These are phyloP conservation scores for Pythium sp. DNA, from an alignment of 352 stramenopile species.

Conservation along the genomic window DNA sequence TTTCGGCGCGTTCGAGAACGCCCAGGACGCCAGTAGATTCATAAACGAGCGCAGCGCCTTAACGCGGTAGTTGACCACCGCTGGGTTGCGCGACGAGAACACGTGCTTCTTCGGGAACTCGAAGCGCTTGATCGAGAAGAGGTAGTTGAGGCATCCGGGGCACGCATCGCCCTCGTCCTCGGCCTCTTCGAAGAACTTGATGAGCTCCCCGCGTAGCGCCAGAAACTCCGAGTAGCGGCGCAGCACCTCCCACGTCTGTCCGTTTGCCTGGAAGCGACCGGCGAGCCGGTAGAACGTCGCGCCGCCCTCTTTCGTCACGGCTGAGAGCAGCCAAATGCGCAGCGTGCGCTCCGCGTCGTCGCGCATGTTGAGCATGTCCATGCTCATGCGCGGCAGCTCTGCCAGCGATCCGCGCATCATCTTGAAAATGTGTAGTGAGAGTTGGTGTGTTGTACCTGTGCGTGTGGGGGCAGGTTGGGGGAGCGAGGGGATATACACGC, in stretches of 20 bases:
- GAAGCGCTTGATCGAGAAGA: constrained; percentile 74
- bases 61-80: constrained; percentile 83
- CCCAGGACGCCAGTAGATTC: constrained; percentile 75
- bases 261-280: constrained; percentile 56
- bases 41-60: constrained; percentile 83
- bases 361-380: constrained; percentile 51
- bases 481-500: background rate
- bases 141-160: constrained; percentile 75
- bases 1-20: constrained; percentile 81
- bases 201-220: constrained; percentile 61
- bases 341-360: constrained; percentile 45
- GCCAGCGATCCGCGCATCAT: constrained; percentile 38
- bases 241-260: constrained; percentile 79
- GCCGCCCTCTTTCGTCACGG: constrained; percentile 39
- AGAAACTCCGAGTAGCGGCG: constrained; percentile 86
- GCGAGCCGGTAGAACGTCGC: constrained; percentile 70
- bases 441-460: constrained; percentile 2
- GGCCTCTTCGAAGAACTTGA: constrained; percentile 73
- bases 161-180: constrained; percentile 71
- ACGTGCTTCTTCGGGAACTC: constrained; percentile 87
- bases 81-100: constrained; percentile 69
- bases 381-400: constrained; percentile 37
- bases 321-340: constrained; percentile 68
- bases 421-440: background rate
- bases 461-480: constrained; percentile 1